Evolutionary conservation across 495 filamentous ascomycete genomes (phyloP).

Genomic region (Diplogelasinospora grovesii): DNA sequence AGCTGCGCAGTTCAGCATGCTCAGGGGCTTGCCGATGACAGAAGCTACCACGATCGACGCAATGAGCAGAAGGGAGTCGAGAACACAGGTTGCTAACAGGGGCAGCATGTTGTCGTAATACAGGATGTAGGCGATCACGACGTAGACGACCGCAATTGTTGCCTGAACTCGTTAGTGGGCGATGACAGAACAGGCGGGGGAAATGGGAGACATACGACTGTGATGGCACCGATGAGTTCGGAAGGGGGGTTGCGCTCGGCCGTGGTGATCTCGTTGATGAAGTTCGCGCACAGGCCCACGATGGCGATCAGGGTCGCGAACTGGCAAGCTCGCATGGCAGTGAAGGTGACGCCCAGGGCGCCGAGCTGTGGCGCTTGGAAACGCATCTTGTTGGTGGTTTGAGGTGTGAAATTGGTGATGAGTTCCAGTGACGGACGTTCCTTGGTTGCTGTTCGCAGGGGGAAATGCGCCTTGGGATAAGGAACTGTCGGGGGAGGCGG

Average conservation of each 20-base stretch:
- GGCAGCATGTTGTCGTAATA: slow-evolving; percentile 75
- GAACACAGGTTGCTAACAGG: slow-evolving; percentile 57
- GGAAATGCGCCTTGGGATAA: slow-evolving; percentile 22
- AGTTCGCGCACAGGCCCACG: slow-evolving; percentile 76
- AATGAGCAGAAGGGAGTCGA: slow-evolving; percentile 65
- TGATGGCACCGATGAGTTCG: slow-evolving; percentile 70
- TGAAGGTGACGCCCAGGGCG: slow-evolving; percentile 73
- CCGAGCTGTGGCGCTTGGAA: slow-evolving; percentile 63
- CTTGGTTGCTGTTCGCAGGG: slow-evolving; percentile 21
- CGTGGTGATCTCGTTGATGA: slow-evolving; percentile 70
- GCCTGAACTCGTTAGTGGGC: slow-evolving; percentile 41
- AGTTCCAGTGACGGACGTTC: slow-evolving; percentile 24
- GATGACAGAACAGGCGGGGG: not conserved
- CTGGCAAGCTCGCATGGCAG: slow-evolving; percentile 64
- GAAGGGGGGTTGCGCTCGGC: slow-evolving; percentile 56
- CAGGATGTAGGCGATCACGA: slow-evolving; percentile 69
- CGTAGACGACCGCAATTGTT: slow-evolving; percentile 71
- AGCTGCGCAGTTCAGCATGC: slow-evolving; percentile 64
- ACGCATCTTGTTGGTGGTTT: slow-evolving; percentile 32
- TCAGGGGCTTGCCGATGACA: slow-evolving; percentile 73
- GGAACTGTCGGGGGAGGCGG: slow-evolving; percentile 22
- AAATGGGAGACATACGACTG: slow-evolving; percentile 60
- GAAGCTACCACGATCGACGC: slow-evolving; percentile 70
- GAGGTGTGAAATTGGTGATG: slow-evolving; percentile 25
- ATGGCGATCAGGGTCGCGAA: slow-evolving; percentile 65